These are phyloP conservation scores for Penicillium sp. DNA, from an alignment of 2,329 filamentous ascomycete genomes.

Conservation along the genomic window DNA sequence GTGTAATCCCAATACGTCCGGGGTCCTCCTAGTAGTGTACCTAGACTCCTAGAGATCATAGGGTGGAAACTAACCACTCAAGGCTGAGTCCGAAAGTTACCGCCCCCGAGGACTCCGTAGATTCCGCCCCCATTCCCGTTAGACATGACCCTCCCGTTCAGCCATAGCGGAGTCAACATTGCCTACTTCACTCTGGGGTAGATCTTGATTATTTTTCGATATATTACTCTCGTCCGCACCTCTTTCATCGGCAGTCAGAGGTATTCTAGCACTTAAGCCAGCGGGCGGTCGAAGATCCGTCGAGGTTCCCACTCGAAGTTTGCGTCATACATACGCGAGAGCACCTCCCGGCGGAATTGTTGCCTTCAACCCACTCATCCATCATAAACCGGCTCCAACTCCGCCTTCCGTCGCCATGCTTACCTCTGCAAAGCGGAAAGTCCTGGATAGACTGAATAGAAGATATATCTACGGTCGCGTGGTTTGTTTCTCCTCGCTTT, in stretches of 20 bases:
- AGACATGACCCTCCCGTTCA: conserved; percentile 12
- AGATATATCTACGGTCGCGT: conserved; percentile 53
- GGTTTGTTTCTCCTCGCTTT: conserved; percentile 36
- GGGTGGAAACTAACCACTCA: conserved; percentile 3
- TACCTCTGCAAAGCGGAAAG: conserved; percentile 44
- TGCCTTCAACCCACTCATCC: conserved; percentile 29
- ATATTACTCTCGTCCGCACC: conserved; percentile 2
- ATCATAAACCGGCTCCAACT: conserved; percentile 23
- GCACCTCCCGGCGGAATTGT: conserved; percentile 30
- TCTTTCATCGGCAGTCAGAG: neutral
- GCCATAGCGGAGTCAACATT: conserved; percentile 17
- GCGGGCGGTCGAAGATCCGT: conserved; percentile 9
- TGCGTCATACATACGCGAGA: conserved; percentile 47
- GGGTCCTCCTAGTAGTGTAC: neutral
- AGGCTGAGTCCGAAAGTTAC: conserved; percentile 14
- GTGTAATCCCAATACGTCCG: neutral
- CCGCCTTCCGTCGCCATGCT: conserved; percentile 43
- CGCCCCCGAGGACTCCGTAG: conserved; percentile 1
- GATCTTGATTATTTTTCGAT: neutral
- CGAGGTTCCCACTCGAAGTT: conserved; percentile 24
- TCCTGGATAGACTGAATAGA: conserved; percentile 51
- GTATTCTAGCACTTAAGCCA: neutral
- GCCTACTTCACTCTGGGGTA: conserved; percentile 19
- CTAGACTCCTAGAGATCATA: neutral
- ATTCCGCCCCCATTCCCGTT: conserved; percentile 13